Percentiles rank a stretch among this genome's conserved stretches.
phyloP scores from a whole-genome alignment of 345 rosid species.

The Cardamine occulta region DNA sequence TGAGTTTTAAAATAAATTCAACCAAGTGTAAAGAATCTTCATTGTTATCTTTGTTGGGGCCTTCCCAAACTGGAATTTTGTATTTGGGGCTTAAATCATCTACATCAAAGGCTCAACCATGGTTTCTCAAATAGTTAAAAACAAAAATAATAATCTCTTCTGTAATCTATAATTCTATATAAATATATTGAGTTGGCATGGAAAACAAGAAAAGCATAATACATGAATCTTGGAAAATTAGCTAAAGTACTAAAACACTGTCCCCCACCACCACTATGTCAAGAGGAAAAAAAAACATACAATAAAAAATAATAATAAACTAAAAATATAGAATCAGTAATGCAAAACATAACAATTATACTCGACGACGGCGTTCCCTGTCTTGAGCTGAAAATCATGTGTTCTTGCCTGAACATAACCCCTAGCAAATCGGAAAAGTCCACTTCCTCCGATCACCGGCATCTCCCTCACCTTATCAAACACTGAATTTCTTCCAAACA shows the following conservation, averaged over 20 bases:
- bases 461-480: conserved; percentile 62
- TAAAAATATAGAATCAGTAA: conserved; percentile 36
- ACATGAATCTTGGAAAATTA: background rate
- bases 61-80: too few relatives aligned
- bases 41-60: too few relatives aligned
- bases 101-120: too few relatives aligned
- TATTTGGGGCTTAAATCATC: too few relatives aligned
- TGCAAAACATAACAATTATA: conserved; percentile 59
- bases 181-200: background rate
- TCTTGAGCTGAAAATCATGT: conserved; percentile 37
- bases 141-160: background rate
- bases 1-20: too few relatives aligned
- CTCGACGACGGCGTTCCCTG: conserved; percentile 56
- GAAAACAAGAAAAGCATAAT: background rate
- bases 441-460: conserved; percentile 80
- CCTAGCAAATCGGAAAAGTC: conserved; percentile 70
- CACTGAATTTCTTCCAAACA: conserved; percentile 64
- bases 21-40: too few relatives aligned
- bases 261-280: background rate
- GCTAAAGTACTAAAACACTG: background rate
- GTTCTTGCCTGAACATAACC: conserved; percentile 73
- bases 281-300: background rate
- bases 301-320: background rate
- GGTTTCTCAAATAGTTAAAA: too few relatives aligned
- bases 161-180: background rate